Evolutionary conservation across 208 protist genomes (phyloP).

Genomic region (Trypanosoma mega): DNA sequence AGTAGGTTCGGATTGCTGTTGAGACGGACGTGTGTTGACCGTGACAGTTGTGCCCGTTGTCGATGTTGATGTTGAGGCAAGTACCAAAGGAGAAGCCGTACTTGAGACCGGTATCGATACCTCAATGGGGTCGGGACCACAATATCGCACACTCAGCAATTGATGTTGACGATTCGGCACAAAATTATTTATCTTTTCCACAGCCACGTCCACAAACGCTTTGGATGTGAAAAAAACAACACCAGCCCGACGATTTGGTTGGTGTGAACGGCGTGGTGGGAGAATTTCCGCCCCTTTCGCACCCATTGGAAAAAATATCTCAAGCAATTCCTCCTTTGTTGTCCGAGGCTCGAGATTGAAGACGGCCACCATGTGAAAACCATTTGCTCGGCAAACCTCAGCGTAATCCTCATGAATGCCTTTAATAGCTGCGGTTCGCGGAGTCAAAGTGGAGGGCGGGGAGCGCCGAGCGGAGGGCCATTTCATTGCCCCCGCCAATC

Average conservation of each 20-base stretch:
- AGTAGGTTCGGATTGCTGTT: background rate
- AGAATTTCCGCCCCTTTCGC: constrained; percentile 56
- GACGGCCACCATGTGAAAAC: constrained; percentile 68
- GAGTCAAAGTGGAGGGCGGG: constrained; percentile 13
- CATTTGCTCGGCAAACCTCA: constrained; percentile 26
- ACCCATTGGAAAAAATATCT: constrained; percentile 78
- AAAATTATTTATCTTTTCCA: constrained; percentile 85
- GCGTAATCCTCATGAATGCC: constrained; percentile 42
- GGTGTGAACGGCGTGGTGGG: constrained; percentile 34
- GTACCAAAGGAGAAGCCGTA: too few species aligned
- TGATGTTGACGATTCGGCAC: constrained; percentile 77
- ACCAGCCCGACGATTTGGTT: constrained; percentile 46
- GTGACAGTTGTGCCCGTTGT: background rate
- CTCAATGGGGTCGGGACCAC: constrained; percentile 37
- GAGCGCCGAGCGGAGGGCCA: background rate
- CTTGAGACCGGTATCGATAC: too few species aligned
- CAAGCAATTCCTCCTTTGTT: constrained; percentile 47
- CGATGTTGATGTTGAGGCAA: background rate
- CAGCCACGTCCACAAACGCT: constrained; percentile 66
- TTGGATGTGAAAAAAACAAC: constrained; percentile 74
- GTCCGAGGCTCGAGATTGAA: constrained; percentile 76
- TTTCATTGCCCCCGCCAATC: background rate
- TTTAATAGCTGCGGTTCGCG: constrained; percentile 29
- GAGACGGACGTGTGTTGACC: background rate
- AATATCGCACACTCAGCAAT: constrained; percentile 69